Conservation (phyloP, 1,284 basidiomycete genomes). For the Hemileia vastatrix region DNA sequence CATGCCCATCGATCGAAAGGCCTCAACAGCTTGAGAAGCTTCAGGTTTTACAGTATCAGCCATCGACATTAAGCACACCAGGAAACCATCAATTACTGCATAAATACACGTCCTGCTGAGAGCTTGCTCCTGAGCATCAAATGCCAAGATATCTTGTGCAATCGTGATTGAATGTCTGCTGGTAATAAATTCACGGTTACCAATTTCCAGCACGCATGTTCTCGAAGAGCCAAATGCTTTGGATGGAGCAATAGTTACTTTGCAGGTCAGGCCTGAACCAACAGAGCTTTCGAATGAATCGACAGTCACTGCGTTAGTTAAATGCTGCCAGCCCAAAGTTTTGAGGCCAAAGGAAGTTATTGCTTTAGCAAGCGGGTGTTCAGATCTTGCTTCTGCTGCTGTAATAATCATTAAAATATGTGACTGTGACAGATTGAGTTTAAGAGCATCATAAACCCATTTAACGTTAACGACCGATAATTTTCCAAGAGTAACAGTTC, state of each 20-base stretch:
- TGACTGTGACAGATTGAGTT: constrained; percentile 28
- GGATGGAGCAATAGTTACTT: constrained; percentile 23
- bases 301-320: constrained; percentile 49
- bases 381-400: constrained; percentile 78
- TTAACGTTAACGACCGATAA: constrained; percentile 60
- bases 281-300: constrained; percentile 70
- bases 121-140: constrained; percentile 58
- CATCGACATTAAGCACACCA: constrained; percentile 54
- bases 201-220: constrained; percentile 2
- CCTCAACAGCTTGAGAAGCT: constrained; percentile 65
- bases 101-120: constrained; percentile 75
- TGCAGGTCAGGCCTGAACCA: constrained; percentile 68
- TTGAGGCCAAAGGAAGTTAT: constrained; percentile 71
- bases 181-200: constrained; percentile 9
- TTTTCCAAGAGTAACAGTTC: constrained; percentile 85
- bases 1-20: constrained; percentile 74
- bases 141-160: constrained; percentile 49
- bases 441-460: constrained; percentile 71
- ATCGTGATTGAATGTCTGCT: constrained; percentile 9
- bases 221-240: background rate
- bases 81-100: constrained; percentile 53
- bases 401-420: constrained; percentile 55
- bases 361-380: constrained; percentile 91
- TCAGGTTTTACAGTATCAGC: constrained; percentile 74
- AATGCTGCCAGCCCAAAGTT: constrained; percentile 50